phyloP scores from a whole-genome alignment of 208 protist species.

The Blechomonas ayalai region DNA sequence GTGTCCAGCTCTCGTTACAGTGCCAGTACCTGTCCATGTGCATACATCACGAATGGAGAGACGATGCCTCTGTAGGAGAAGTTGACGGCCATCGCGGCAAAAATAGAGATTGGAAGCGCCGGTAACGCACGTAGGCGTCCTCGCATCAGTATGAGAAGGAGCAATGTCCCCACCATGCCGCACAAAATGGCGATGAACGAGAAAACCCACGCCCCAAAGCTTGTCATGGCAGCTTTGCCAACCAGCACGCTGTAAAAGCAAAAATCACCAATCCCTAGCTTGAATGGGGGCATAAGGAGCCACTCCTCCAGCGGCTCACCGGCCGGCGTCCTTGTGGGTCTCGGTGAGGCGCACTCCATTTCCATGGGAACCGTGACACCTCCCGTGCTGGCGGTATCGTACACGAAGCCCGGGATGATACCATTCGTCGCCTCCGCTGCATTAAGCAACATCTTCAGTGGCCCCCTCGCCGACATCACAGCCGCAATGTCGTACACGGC shows the following conservation, averaged over 20 bases:
- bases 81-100: constrained; percentile 24
- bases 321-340: neutral
- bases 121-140: constrained; percentile 46
- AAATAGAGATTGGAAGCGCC: constrained; percentile 80
- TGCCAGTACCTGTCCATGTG: too few species aligned
- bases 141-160: constrained; percentile 40
- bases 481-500: constrained; percentile 82
- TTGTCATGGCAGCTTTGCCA: constrained; percentile 33
- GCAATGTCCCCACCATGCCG: constrained; percentile 60
- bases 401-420: constrained; percentile 77
- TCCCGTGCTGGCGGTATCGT: constrained; percentile 35
- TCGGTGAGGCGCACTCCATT: neutral
- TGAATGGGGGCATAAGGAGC: constrained; percentile 41
- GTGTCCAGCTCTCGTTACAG: too few species aligned
- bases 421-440: constrained; percentile 48
- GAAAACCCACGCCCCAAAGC: constrained; percentile 52
- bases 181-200: constrained; percentile 40
- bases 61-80: too few species aligned
- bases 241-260: constrained; percentile 85
- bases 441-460: constrained; percentile 66
- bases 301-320: neutral
- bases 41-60: too few species aligned
- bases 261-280: constrained; percentile 84
- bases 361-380: neutral
- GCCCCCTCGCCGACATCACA: constrained; percentile 71